Evolutionary conservation across 2,329 filamentous ascomycete species (phyloP).

Genomic region (Dichotomopilus funicola): DNA sequence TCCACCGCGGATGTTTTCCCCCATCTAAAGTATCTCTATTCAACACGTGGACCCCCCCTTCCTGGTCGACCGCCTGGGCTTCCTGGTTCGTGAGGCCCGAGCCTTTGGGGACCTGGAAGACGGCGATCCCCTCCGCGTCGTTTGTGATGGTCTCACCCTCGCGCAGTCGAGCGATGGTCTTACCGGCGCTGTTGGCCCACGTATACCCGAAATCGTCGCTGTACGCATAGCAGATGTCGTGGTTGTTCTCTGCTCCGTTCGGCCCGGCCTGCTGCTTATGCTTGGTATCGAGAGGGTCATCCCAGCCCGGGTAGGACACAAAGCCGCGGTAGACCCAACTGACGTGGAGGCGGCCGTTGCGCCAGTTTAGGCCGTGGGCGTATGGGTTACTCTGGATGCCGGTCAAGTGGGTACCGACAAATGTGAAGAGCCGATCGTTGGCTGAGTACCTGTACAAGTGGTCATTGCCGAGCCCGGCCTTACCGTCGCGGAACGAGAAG

Average conservation of each 20-base stretch:
- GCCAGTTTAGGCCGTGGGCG: conserved; percentile 39
- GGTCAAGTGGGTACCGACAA: conserved; percentile 36
- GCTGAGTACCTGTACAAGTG: conserved; percentile 41
- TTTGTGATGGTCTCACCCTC: conserved; percentile 35
- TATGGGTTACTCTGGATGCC: conserved; percentile 45
- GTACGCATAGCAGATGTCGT: conserved; percentile 43
- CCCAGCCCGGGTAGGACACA: conserved; percentile 38
- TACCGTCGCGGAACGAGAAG: conserved; percentile 45
- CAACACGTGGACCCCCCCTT: conserved; percentile 42
- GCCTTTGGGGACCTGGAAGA: conserved; percentile 39
- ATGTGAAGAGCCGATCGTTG: conserved; percentile 31
- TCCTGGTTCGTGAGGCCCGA: conserved; percentile 46
- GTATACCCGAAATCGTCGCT: conserved; percentile 38
- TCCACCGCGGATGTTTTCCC: conserved; percentile 27
- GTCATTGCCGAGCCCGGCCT: conserved; percentile 44
- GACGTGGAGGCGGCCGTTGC: conserved; percentile 32
- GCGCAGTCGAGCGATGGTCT: conserved; percentile 30
- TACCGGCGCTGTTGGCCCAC: conserved; percentile 37
- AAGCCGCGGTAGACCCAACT: conserved; percentile 47
- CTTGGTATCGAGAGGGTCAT: conserved; percentile 33
- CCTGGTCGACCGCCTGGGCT: conserved; percentile 39
- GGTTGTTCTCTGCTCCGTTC: conserved; percentile 41
- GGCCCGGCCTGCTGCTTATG: conserved; percentile 39
- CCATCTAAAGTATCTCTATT: conserved; percentile 38
- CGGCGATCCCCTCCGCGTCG: conserved; percentile 35